phyloP scores from a whole-genome alignment of 176 grass and related monocot species.

The sorghum (Sorghum bicolor) region DNA sequence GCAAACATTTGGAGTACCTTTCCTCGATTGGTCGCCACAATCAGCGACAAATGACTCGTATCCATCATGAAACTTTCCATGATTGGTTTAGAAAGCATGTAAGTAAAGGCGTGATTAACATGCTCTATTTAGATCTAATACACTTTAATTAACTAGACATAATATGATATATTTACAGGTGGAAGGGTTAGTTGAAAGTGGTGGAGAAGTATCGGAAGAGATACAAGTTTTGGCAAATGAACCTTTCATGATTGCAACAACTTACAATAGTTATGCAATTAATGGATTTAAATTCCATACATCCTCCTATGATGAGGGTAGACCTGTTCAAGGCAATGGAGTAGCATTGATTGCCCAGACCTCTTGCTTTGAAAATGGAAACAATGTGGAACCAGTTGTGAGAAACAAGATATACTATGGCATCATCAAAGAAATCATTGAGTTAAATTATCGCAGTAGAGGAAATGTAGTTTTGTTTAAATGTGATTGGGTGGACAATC shows the following conservation, averaged over 20 bases:
- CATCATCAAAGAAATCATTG: neutral
- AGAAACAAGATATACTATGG: neutral
- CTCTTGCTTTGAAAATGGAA: no score
- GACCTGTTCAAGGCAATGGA: no score
- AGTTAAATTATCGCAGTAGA: neutral
- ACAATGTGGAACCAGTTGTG: neutral
- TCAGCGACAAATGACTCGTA: neutral
- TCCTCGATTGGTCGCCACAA: neutral
- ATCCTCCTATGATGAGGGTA: no score
- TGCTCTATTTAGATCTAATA: neutral
- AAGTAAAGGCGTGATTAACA: neutral
- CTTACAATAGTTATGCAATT: no score
- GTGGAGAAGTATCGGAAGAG: no score
- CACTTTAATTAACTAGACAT: no score
- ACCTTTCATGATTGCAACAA: no score
- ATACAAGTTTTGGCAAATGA: no score
- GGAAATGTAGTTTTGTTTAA: neutral
- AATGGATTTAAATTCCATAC: no score
- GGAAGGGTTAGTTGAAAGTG: no score
- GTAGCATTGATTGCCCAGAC: no score
- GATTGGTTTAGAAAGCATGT: slow-evolving; percentile 17
- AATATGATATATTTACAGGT: no score
- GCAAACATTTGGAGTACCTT: neutral
- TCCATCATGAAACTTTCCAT: slow-evolving; percentile 15
- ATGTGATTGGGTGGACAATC: neutral